phyloP scores from a whole-genome alignment of 257 asterid genomes.

The Solanum medicagineum region DNA sequence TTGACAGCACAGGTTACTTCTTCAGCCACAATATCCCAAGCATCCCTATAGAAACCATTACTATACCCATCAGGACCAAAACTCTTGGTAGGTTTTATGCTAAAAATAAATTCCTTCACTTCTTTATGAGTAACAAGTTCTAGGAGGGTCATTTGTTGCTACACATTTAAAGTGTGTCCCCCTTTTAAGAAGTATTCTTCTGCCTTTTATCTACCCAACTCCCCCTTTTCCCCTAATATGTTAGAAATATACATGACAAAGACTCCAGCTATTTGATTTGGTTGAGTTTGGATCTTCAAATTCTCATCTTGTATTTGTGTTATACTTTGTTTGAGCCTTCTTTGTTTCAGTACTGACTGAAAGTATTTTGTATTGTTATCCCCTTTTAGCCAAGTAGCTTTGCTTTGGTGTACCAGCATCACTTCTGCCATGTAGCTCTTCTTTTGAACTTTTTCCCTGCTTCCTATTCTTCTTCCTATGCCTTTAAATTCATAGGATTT shows the following conservation, averaged over 20 bases:
- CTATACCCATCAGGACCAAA: not conserved
- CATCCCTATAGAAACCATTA: not conserved
- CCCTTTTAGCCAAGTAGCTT: not conserved
- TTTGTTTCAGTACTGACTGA: not conserved
- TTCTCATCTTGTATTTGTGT: not conserved
- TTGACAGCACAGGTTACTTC: not conserved
- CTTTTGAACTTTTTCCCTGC: not conserved
- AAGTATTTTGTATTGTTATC: not conserved
- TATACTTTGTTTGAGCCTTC: not conserved
- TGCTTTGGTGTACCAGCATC: not conserved
- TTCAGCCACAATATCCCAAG: not conserved
- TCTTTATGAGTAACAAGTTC: not conserved
- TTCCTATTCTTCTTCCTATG: not conserved
- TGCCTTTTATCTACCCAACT: not conserved
- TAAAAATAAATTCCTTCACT: not conserved
- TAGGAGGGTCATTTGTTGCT: not conserved
- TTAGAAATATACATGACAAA: no score
- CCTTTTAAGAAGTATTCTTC: no score
- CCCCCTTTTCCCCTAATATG: not conserved
- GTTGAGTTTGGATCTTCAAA: not conserved
- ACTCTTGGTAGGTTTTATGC: not conserved
- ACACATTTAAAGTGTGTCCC: not conserved
- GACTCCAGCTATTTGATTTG: not conserved
- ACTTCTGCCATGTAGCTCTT: not conserved
- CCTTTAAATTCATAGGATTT: not conserved